These are phyloP conservation scores for Aspergillus clavatus DNA, from an alignment of 2,329 filamentous ascomycete genomes.

Conservation along the genomic window DNA sequence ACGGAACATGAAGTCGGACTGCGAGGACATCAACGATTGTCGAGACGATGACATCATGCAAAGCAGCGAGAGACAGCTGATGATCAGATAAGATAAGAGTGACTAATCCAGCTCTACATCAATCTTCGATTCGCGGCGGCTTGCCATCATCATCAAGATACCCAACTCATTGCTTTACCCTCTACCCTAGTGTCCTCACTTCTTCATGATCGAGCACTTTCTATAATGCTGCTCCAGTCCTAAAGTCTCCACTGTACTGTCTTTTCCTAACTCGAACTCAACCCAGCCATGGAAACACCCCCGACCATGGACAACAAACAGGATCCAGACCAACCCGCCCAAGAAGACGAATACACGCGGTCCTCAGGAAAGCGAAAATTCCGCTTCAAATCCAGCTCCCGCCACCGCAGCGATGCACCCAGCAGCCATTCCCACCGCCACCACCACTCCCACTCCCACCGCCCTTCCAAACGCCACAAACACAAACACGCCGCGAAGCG, in stretches of 20 bases:
- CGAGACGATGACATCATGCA: conserved; percentile 12
- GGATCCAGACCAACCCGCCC: neutral
- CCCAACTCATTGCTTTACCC: neutral
- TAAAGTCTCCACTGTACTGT: too few relatives aligned
- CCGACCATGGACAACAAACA: neutral
- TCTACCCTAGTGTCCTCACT: neutral
- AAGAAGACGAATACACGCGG: conserved; percentile 11
- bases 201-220: neutral
- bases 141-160: too few relatives aligned
- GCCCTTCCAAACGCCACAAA: conserved; percentile 20
- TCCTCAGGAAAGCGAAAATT: conserved; percentile 25
- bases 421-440: conserved; percentile 11
- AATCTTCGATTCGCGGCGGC: too few relatives aligned
- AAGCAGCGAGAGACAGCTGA: neutral
- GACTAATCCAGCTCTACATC: conserved; percentile 1
- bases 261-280: too few relatives aligned
- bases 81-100: conserved; percentile 19
- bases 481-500: conserved; percentile 10
- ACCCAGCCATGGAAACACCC: neutral
- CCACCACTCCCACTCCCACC: conserved; percentile 21
- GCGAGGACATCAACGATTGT: neutral
- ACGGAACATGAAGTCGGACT: neutral
- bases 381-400: conserved; percentile 31
- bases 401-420: conserved; percentile 11
- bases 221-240: too few relatives aligned